phyloP scores from a whole-genome alignment of 495 filamentous ascomycete species.

The Penicillium tannophilum region DNA sequence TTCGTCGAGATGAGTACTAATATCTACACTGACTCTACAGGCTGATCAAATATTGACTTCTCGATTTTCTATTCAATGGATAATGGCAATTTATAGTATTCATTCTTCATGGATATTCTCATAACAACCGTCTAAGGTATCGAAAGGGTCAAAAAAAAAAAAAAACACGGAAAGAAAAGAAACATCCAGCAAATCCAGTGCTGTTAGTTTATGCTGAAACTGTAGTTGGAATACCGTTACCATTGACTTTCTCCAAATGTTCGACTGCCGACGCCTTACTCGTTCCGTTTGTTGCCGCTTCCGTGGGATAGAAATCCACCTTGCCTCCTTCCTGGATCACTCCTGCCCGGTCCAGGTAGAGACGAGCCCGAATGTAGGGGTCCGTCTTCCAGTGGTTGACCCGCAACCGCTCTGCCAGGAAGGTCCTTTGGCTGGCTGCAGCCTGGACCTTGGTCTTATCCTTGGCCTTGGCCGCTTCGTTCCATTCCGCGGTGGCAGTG shows the following conservation, averaged over 20 bases:
- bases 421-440: constrained; percentile 58
- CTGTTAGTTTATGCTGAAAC: constrained; percentile 5
- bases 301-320: constrained; percentile 62
- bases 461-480: constrained; percentile 46
- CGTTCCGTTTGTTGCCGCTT: constrained; percentile 13
- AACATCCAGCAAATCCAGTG: not conserved
- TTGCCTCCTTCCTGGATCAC: constrained; percentile 65
- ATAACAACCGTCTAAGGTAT: constrained; percentile 12
- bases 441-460: constrained; percentile 30
- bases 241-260: constrained; percentile 31
- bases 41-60: not conserved
- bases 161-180: not conserved
- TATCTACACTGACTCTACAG: too few relatives aligned
- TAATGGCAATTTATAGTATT: not conserved
- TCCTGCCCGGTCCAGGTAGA: constrained; percentile 68
- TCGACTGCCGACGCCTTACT: constrained; percentile 31
- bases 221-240: constrained; percentile 2
- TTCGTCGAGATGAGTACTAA: too few relatives aligned
- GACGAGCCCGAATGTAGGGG: constrained; percentile 71
- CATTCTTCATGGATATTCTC: constrained; percentile 4
- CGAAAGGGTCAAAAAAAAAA: not conserved
- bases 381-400: constrained; percentile 83
- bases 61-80: not conserved
- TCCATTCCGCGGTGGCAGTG: constrained; percentile 69
- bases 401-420: constrained; percentile 61